Evolutionary conservation across 352 stramenopile genomes (phyloP), one percentile per base, ranked within the genome.

Genomic region (Pythium brachiatum): DNA sequence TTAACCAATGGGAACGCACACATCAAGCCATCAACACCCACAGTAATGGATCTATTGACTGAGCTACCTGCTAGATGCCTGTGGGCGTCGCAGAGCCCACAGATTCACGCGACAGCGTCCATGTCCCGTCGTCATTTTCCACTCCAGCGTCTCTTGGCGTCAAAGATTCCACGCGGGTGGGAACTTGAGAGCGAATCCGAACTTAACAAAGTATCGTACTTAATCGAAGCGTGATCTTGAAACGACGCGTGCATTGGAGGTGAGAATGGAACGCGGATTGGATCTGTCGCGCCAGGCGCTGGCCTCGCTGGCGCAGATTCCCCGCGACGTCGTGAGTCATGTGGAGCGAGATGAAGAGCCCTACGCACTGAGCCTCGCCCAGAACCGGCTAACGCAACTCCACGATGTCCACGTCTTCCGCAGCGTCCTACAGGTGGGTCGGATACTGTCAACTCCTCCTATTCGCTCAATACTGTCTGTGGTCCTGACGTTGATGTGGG

Each of bases 241-340:
- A 70, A 48, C 5, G 63, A 29, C 63, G 51, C 50, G 38, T 13
- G 4, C 5, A 3, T 7, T 25, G 9, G 47, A 31, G 16, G 13
- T n/a, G 15, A 31, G 2, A 11, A 79, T 76, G 69, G 66, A 75
- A 29, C 53, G 58, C 31, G 53, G 61, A 52, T 79, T 85, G 27
- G 77, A 86, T 56, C 64, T 89, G 47, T 79, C 79, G 38, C 75
- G 75, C 21, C 79, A 86, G 62, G 67, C 60, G 8, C 72, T 88
- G 53, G 54, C 72, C 48, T 68, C 72, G 36, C 64, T 88, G 34
- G 57, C 75, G 46, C 76, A 86, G 57, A 71, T 88, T 51, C 73
- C 79, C 9, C 61, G 69, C 3, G 76, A 80, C 25, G 76, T 86
- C 51, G 70, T 70, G 11, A 39, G 36, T 8, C 73, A 82, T 39